Conservation (phyloP, 2,329 filamentous ascomycete genomes). For the Paracorniculantispora psalliotae region DNA sequence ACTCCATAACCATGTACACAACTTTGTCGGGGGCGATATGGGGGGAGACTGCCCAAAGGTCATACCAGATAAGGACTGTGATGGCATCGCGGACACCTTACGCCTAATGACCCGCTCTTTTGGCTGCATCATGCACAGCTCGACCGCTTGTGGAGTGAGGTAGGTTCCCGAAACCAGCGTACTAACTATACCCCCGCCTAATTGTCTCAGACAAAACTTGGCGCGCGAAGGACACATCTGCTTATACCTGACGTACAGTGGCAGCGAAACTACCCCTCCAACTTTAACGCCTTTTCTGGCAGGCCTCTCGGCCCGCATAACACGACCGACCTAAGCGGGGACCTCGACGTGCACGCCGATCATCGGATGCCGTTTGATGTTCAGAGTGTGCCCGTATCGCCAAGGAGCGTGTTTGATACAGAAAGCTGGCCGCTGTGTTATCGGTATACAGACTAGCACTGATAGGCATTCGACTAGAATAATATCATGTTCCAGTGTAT, state of each 20-base stretch:
- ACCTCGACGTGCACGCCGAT: background rate
- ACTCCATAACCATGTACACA: background rate
- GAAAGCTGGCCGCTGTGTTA: constrained; percentile 1
- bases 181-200: no score
- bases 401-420: background rate
- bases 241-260: no score
- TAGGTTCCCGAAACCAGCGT: no score
- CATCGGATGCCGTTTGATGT: background rate
- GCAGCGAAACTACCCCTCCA: background rate
- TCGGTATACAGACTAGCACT: background rate
- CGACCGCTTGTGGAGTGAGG: background rate
- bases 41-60: background rate
- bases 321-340: background rate
- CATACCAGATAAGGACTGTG: background rate
- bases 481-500: background rate
- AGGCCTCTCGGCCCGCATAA: background rate
- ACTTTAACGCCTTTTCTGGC: constrained; percentile 2
- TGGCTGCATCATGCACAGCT: constrained; percentile 2
- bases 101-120: constrained; percentile 3
- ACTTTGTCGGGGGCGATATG: background rate
- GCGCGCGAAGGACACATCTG: no score
- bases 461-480: background rate
- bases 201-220: background rate
- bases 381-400: background rate
- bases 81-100: background rate